A percentile compares a stretch with the other conserved stretches of the same genome.
These are phyloP conservation scores for Jatropha curcas DNA, from an alignment of 345 rosid species.

Conservation along the genomic window DNA sequence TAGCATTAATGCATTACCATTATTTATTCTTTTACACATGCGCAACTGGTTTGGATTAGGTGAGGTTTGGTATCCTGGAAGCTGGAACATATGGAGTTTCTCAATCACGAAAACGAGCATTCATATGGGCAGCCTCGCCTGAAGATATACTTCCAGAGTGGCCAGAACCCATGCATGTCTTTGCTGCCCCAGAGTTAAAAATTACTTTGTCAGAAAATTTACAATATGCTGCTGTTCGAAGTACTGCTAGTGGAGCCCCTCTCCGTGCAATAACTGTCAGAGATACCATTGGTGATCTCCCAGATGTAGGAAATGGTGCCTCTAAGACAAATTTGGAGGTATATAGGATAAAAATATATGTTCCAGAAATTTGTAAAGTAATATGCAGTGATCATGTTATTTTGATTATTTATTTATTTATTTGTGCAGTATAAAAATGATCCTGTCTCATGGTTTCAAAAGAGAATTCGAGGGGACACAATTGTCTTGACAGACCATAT, in stretches of 20 bases:
- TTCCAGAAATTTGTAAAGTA: neutral
- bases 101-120: slow-evolving; percentile 85
- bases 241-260: slow-evolving; percentile 81
- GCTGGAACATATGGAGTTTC: slow-evolving; percentile 93
- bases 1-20: neutral
- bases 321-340: slow-evolving; percentile 53
- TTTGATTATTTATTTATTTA: neutral
- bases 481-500: slow-evolving; percentile 65
- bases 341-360: neutral
- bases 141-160: slow-evolving; percentile 86
- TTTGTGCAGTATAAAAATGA: slow-evolving; percentile 54
- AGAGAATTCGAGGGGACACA: slow-evolving; percentile 57
- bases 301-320: slow-evolving; percentile 69
- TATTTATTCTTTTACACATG: neutral
- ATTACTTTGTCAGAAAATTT: slow-evolving; percentile 46
- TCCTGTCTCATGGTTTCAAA: slow-evolving; percentile 84
- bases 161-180: slow-evolving; percentile 99
- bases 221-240: slow-evolving; percentile 69
- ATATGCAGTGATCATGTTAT: neutral
- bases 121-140: slow-evolving; percentile 95
- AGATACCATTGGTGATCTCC: slow-evolving; percentile 93
- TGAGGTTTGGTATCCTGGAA: slow-evolving; percentile 89
- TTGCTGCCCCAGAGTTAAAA: slow-evolving; percentile 61
- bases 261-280: slow-evolving; percentile 85
- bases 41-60: slow-evolving; percentile 38